phyloP scores from a whole-genome alignment of 1,284 basidiomycete genomes.

The Pseudozyma tsukubaensis region DNA sequence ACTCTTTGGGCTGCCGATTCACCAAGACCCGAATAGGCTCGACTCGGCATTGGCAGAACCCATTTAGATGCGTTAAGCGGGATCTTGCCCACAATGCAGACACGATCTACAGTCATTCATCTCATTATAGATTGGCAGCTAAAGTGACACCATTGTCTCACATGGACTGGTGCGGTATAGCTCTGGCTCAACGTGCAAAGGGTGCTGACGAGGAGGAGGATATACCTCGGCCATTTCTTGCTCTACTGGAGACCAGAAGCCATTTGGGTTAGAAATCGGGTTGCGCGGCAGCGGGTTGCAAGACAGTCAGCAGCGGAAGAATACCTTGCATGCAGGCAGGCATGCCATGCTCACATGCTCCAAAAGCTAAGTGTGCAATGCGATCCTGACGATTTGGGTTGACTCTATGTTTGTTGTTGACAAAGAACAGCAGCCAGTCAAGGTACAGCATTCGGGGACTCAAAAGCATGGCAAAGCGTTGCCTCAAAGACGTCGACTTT shows the following conservation, averaged over 20 bases:
- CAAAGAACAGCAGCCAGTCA: neutral
- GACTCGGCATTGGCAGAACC: constrained; percentile 6
- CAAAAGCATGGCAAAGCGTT: neutral
- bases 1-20: neutral
- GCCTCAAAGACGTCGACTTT: neutral
- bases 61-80: neutral
- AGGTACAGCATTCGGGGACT: constrained; percentile 1
- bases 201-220: neutral
- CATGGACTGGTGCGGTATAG: no score
- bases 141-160: no score
- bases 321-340: neutral
- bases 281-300: constrained; percentile 2
- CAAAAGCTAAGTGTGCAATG: neutral
- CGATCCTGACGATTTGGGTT: neutral
- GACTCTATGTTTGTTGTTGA: constrained; percentile 7
- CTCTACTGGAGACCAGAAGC: neutral
- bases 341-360: neutral
- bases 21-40: neutral
- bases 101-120: no score
- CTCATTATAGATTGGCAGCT: no score
- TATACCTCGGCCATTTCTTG: neutral
- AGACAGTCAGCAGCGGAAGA: neutral
- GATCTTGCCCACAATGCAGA: no score
- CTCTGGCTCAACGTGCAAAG: no score
- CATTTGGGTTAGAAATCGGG: neutral